Evolutionary conservation across 805 yeast species (phyloP).

Genomic region (Saccharomycopsis selenospora): DNA sequence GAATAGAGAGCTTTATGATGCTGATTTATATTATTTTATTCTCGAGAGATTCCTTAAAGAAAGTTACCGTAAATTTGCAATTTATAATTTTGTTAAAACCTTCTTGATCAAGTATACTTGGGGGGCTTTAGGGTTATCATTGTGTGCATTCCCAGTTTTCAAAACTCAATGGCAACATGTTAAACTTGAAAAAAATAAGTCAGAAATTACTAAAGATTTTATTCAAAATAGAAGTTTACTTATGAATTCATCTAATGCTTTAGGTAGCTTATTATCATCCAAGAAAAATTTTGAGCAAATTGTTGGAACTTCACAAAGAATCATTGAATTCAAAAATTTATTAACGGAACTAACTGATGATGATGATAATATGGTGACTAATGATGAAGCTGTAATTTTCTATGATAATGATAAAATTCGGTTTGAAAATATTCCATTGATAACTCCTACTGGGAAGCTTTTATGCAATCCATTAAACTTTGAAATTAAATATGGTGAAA

Average conservation of each 20-base stretch:
- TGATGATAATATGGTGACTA: constrained; percentile 14
- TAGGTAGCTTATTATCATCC: constrained; percentile 79
- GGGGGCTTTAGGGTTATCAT: constrained; percentile 90
- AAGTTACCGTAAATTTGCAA: constrained; percentile 62
- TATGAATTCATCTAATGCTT: constrained; percentile 77
- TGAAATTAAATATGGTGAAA: constrained; percentile 72
- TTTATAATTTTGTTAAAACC: constrained; percentile 79
- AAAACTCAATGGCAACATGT: constrained; percentile 38
- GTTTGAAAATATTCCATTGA: constrained; percentile 69
- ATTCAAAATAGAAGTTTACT: constrained; percentile 82
- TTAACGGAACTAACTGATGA: constrained; percentile 35
- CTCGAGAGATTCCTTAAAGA: constrained; percentile 73
- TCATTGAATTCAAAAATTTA: constrained; percentile 59
- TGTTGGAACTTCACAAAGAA: constrained; percentile 72
- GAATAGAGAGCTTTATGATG: constrained; percentile 61
- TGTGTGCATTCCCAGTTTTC: constrained; percentile 87
- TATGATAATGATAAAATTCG: constrained; percentile 55
- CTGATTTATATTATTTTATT: constrained; percentile 77
- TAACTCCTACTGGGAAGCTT: constrained; percentile 77
- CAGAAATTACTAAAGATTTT: constrained; percentile 33
- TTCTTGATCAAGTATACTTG: constrained; percentile 86
- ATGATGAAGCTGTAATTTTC: constrained; percentile 28
- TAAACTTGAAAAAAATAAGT: constrained; percentile 29
- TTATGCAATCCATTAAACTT: constrained; percentile 62
- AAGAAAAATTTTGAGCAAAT: constrained; percentile 79